These are phyloP conservation scores for Solanum piurae DNA, from an alignment of 257 asterid species.

Conservation along the genomic window DNA sequence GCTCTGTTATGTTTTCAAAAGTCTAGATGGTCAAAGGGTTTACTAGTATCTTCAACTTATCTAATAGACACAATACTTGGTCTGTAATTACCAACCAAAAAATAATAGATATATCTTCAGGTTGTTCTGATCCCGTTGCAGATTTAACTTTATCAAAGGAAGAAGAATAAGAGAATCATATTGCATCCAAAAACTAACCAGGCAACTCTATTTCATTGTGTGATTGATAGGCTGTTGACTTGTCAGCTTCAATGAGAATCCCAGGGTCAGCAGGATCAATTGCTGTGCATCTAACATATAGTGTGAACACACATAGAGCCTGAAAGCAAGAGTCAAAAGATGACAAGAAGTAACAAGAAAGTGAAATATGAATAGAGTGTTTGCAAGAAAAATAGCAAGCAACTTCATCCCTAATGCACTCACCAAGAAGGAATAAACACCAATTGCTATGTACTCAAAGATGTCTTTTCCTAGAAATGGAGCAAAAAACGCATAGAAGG, in stretches of 20 bases:
- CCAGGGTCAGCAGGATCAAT: constrained; percentile 98
- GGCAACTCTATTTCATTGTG: constrained; percentile 55
- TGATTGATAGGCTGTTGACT: constrained; percentile 41
- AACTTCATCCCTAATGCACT: constrained; percentile 13
- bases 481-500: constrained; percentile 95
- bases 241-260: constrained; percentile 60
- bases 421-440: constrained; percentile 88
- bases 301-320: constrained; percentile 70
- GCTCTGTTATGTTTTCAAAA: neutral
- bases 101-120: neutral
- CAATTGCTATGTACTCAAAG: constrained; percentile 70
- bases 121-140: neutral
- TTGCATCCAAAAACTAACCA: constrained; percentile 31
- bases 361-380: neutral
- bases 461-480: constrained; percentile 90
- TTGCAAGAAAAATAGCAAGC: neutral
- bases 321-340: constrained; percentile 20
- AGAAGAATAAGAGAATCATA: neutral
- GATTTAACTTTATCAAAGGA: neutral
- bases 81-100: neutral
- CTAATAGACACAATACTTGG: neutral
- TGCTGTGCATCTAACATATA: constrained; percentile 86
- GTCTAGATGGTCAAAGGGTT: neutral
- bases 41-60: neutral
- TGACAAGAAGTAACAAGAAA: neutral